Evolutionary conservation across 805 yeast genomes (phyloP).

Genomic region (Pichia insulana): DNA sequence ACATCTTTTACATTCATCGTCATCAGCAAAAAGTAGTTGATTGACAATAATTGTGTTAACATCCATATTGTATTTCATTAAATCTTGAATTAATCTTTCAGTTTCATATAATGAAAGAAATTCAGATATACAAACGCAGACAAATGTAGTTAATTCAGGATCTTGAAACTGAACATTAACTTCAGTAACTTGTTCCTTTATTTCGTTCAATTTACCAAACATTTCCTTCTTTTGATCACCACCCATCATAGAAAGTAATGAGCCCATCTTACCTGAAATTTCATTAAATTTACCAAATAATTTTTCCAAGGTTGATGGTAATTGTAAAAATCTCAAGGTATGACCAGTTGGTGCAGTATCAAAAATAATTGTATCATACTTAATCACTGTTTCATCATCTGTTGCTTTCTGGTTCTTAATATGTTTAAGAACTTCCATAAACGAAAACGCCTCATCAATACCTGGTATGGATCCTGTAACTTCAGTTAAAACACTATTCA

Average conservation of each 20-base stretch:
- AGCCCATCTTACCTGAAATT: slow-evolving; percentile 80
- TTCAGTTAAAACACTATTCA: slow-evolving; percentile 73
- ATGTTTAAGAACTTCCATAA: slow-evolving; percentile 96
- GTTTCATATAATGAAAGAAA: slow-evolving; percentile 94
- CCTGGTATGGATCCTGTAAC: slow-evolving; percentile 96
- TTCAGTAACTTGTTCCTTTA: slow-evolving; percentile 72
- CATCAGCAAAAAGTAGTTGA: slow-evolving; percentile 83
- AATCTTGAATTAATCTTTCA: slow-evolving; percentile 94
- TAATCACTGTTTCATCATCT: slow-evolving; percentile 28
- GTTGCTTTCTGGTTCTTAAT: slow-evolving; percentile 59
- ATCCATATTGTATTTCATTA: slow-evolving; percentile 90
- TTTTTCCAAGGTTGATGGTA: slow-evolving; percentile 87
- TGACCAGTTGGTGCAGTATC: slow-evolving; percentile 99
- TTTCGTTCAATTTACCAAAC: slow-evolving; percentile 67
- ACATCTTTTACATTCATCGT: slow-evolving; percentile 81
- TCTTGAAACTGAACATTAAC: slow-evolving; percentile 92
- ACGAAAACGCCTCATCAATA: slow-evolving; percentile 94
- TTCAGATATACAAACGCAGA: slow-evolving; percentile 96
- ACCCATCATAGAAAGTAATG: slow-evolving; percentile 78
- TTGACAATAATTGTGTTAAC: slow-evolving; percentile 94
- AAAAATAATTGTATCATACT: slow-evolving; percentile 83
- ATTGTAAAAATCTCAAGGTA: slow-evolving; percentile 86
- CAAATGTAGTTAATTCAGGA: slow-evolving; percentile 91
- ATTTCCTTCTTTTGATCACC: slow-evolving; percentile 58
- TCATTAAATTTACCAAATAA: slow-evolving; percentile 81